A percentile compares a stretch with the other conserved stretches of the same genome.
These are phyloP conservation scores for Sporothrix brasiliensis DNA, from an alignment of 2,329 filamentous ascomycete genomes.

Conservation along the genomic window DNA sequence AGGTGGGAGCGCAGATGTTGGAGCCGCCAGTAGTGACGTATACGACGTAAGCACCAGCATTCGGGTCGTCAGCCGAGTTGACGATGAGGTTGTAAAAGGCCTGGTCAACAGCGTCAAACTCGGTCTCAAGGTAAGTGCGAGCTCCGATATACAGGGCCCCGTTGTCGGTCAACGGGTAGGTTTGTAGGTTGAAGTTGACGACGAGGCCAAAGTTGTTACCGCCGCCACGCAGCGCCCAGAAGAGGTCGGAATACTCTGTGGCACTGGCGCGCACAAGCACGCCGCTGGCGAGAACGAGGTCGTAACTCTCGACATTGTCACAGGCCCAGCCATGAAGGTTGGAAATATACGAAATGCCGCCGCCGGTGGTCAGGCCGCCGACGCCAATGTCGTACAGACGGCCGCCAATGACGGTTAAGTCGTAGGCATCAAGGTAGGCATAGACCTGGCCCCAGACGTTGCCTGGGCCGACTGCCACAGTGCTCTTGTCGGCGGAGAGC, in stretches of 20 bases:
- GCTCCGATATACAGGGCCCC: conserved; percentile 12
- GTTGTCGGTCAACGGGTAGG: conserved; percentile 14
- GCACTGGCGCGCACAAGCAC: conserved; percentile 46
- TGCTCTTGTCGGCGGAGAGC: conserved; percentile 51
- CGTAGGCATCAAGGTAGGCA: conserved; percentile 51
- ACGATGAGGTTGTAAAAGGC: conserved; percentile 30
- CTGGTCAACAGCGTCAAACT: conserved; percentile 35
- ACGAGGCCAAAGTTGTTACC: conserved; percentile 51
- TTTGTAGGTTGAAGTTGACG: conserved; percentile 43
- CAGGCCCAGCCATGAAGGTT: conserved; percentile 56
- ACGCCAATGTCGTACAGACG: conserved; percentile 66
- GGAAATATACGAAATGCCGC: conserved; percentile 61
- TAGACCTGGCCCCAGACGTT: conserved; percentile 59
- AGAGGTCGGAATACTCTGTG: conserved; percentile 47
- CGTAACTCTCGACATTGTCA: conserved; percentile 47
- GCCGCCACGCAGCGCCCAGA: conserved; percentile 49
- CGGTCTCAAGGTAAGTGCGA: conserved; percentile 33
- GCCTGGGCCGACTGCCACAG: conserved; percentile 55
- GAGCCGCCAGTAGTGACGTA: conserved; percentile 4
- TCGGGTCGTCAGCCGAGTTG: conserved; percentile 4
- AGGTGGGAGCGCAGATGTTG: background rate
- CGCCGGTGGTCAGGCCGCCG: conserved; percentile 60
- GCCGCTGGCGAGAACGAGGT: conserved; percentile 48
- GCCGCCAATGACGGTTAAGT: conserved; percentile 62
- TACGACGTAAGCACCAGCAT: background rate